These are phyloP conservation scores for Zoysia japonica DNA, from an alignment of 176 grass and related monocot genomes.

Conservation along the genomic window DNA sequence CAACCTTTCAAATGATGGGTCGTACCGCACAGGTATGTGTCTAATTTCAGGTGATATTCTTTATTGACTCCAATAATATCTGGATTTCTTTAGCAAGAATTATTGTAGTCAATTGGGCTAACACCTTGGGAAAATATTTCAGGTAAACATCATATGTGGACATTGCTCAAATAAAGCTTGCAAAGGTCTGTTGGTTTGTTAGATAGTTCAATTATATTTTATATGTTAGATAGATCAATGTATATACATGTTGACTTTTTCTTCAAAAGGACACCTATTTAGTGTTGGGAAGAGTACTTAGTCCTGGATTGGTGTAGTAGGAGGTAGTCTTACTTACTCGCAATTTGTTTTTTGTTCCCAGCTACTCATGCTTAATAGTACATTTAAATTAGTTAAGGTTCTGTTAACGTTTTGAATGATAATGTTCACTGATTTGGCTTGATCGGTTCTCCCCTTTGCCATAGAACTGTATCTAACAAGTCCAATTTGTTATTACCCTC, in stretches of 20 bases:
- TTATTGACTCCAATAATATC: conserved; percentile 4
- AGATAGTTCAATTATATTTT: neutral
- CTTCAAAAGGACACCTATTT: neutral
- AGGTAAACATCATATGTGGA: conserved; percentile 93
- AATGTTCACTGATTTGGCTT: neutral
- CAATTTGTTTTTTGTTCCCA: neutral
- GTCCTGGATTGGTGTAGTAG: neutral
- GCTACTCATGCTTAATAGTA: neutral
- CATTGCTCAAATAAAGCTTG: conserved; percentile 68
- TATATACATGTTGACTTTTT: neutral
- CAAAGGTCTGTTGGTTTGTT: conserved; percentile 55
- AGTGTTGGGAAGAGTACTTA: neutral
- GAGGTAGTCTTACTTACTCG: neutral
- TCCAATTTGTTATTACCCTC: neutral
- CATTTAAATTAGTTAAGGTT: neutral
- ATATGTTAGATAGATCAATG: neutral
- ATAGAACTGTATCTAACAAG: neutral
- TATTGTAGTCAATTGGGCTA: neutral
- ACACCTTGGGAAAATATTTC: conserved; percentile 34
- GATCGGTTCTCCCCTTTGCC: neutral
- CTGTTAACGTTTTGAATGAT: neutral
- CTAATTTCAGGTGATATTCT: conserved; percentile 21
- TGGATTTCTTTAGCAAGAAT: neutral
- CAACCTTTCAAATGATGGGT: conserved; percentile 73
- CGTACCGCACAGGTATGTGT: conserved; percentile 81